Conservation (phyloP, 306 rosid genomes). For the Psophocarpus tetragonolobus region DNA sequence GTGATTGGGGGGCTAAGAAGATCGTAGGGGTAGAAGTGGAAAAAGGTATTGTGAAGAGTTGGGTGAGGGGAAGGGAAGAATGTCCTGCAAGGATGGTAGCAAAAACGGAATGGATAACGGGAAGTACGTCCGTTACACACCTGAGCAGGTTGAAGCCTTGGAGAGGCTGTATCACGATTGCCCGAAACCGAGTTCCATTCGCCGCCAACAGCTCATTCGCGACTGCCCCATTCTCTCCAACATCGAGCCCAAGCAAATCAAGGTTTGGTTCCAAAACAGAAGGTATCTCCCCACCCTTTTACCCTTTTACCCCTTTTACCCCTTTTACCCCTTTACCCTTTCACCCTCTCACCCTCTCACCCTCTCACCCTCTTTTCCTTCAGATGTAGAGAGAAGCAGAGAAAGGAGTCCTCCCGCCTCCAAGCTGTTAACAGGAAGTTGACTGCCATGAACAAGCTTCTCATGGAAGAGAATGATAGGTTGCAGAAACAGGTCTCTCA, state of each 20-base stretch:
- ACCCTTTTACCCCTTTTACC: too few species aligned
- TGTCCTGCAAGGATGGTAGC: constrained; percentile 99
- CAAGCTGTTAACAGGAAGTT: constrained; percentile 94
- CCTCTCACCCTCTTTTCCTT: too few species aligned
- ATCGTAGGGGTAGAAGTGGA: too few species aligned
- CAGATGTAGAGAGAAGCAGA: constrained; percentile 98
- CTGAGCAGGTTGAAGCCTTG: constrained; percentile 99
- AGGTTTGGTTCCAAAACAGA: constrained; percentile 97
- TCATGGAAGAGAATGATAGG: constrained; percentile 99
- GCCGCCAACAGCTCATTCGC: constrained; percentile 92
- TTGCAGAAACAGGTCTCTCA: constrained; percentile 99
- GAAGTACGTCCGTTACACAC: constrained; percentile 93
- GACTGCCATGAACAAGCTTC: constrained; percentile 93
- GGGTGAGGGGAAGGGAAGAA: too few species aligned
- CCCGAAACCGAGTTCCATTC: constrained; percentile 96
- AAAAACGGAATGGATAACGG: constrained; percentile 64
- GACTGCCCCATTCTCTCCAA: constrained; percentile 94
- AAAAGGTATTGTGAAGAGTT: too few species aligned
- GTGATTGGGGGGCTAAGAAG: too few species aligned
- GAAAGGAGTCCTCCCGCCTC: constrained; percentile 86
- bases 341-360: too few species aligned
- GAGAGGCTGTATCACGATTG: constrained; percentile 96
- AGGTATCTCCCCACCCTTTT: constrained; percentile 59
- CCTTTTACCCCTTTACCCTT: too few species aligned
- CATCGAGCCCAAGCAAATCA: constrained; percentile 96